These are phyloP conservation scores for Candida maltosa DNA, from an alignment of 805 yeast genomes.

Conservation along the genomic window DNA sequence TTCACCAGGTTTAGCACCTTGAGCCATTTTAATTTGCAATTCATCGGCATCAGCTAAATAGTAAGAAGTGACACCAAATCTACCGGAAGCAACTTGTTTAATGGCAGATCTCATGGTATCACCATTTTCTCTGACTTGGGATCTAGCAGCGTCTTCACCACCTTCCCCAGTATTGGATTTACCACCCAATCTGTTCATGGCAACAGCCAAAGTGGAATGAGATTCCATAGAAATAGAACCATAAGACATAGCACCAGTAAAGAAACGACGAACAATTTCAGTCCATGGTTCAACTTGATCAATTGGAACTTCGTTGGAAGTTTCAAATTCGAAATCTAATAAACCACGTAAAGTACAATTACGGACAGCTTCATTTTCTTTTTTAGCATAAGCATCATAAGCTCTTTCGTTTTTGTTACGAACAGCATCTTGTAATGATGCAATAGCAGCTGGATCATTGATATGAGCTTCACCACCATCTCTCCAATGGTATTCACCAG, in stretches of 20 bases:
- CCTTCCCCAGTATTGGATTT: conserved; percentile 99
- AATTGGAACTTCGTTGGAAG: conserved; percentile 74
- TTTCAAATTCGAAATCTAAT: conserved; percentile 81
- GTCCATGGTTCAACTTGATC: conserved; percentile 99
- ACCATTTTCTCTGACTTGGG: conserved; percentile 75
- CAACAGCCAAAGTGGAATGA: conserved; percentile 95
- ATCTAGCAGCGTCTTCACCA: conserved; percentile 95
- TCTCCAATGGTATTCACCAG: conserved; percentile 98
- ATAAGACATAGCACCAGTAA: conserved; percentile 99
- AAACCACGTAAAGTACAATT: conserved; percentile 93
- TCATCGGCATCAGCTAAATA: conserved; percentile 96
- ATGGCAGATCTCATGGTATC: conserved; percentile 99
- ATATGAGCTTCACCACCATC: conserved; percentile 97
- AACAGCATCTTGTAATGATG: conserved; percentile 96
- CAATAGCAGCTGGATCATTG: conserved; percentile 92
- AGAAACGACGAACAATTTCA: conserved; percentile 93
- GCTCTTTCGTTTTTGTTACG: conserved; percentile 93
- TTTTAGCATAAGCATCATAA: conserved; percentile 83
- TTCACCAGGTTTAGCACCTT: conserved; percentile 99
- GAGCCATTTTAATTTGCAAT: conserved; percentile 97
- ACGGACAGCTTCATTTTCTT: conserved; percentile 87
- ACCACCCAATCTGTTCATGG: conserved; percentile 97
- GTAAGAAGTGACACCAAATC: conserved; percentile 96
- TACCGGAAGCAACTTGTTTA: conserved; percentile 95
- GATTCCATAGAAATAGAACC: conserved; percentile 99